A percentile compares a stretch with the other conserved stretches of the same genome.
These are phyloP conservation scores for Saccharomycopsis fodiens DNA, from an alignment of 805 yeast genomes.

Conservation along the genomic window DNA sequence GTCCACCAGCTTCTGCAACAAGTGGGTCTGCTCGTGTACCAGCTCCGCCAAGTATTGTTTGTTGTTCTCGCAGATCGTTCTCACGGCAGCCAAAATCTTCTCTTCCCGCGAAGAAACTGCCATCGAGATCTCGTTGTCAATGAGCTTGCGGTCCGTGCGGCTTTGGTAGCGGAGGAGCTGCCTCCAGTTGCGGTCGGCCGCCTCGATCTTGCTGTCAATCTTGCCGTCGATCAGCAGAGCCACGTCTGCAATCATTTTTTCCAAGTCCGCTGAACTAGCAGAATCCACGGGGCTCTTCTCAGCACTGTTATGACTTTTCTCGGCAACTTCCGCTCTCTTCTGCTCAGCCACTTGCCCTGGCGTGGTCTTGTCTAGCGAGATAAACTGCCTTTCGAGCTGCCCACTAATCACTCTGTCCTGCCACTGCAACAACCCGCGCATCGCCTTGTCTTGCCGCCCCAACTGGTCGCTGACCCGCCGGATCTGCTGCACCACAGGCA, in stretches of 20 bases:
- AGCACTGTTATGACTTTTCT: too few relatives aligned
- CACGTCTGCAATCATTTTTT: too few relatives aligned
- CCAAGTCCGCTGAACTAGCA: too few relatives aligned
- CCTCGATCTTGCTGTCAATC: background rate
- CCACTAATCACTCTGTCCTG: conserved; percentile 1
- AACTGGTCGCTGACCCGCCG: background rate
- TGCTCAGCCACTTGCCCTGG: background rate
- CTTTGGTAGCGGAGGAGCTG: background rate
- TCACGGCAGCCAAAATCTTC: background rate
- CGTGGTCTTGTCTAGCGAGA: background rate
- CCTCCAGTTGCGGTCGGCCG: background rate
- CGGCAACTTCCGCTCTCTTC: background rate
- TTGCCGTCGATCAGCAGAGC: background rate
- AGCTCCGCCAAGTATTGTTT: background rate
- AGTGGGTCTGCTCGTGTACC: background rate
- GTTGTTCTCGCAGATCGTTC: background rate
- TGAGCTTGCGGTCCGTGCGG: background rate
- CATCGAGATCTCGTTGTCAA: background rate
- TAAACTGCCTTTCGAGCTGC: background rate
- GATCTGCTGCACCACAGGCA: background rate
- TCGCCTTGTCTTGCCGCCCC: background rate
- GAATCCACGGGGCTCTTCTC: background rate
- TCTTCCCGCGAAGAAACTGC: background rate
- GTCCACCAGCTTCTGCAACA: background rate
- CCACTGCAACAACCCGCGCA: background rate